Percentiles rank a stretch among this genome's conserved stretches.
Evolutionary conservation across 1,284 basidiomycete species (phyloP).

Genomic region (Caloboletus firmus): DNA sequence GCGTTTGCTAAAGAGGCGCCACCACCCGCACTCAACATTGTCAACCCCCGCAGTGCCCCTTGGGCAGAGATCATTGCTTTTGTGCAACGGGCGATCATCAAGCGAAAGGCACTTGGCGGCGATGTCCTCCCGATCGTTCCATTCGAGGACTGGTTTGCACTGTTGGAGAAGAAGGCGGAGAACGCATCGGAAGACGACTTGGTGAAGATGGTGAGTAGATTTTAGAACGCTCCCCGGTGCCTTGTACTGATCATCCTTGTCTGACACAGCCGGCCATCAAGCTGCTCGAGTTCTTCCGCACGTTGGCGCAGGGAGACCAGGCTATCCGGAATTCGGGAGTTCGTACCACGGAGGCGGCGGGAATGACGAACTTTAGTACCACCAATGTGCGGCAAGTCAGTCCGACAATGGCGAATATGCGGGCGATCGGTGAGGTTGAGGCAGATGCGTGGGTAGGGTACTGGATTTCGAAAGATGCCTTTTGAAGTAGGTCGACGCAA

Average conservation of each 20-base stretch:
- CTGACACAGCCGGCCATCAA: conserved; percentile 32
- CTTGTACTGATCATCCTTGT: too few species aligned
- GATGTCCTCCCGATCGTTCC: conserved; percentile 22
- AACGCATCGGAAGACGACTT: conserved; percentile 16
- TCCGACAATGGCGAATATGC: conserved; percentile 23
- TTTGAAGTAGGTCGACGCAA: neutral
- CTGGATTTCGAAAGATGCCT: conserved; percentile 22
- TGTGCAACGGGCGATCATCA: conserved; percentile 15
- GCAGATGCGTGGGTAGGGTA: conserved; percentile 29
- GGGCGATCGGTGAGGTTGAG: conserved; percentile 22
- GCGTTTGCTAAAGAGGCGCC: conserved; percentile 10
- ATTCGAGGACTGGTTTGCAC: conserved; percentile 26
- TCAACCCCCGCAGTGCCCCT: conserved; percentile 20
- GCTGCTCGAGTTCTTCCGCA: conserved; percentile 28
- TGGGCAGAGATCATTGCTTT: conserved; percentile 19
- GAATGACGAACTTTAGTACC: conserved; percentile 21
- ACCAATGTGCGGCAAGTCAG: conserved; percentile 20
- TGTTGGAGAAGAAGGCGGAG: conserved; percentile 22
- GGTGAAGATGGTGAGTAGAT: conserved; percentile 23
- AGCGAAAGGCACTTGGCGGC: neutral
- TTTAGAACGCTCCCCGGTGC: too few species aligned
- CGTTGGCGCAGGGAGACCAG: conserved; percentile 15
- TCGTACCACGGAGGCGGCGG: conserved; percentile 18
- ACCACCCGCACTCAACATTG: conserved; percentile 19
- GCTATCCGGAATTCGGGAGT: neutral